A percentile compares a stretch with the other conserved stretches of the same genome.
phyloP scores from a whole-genome alignment of 371 early-diverging fungal species.

The Racocetra persica region DNA sequence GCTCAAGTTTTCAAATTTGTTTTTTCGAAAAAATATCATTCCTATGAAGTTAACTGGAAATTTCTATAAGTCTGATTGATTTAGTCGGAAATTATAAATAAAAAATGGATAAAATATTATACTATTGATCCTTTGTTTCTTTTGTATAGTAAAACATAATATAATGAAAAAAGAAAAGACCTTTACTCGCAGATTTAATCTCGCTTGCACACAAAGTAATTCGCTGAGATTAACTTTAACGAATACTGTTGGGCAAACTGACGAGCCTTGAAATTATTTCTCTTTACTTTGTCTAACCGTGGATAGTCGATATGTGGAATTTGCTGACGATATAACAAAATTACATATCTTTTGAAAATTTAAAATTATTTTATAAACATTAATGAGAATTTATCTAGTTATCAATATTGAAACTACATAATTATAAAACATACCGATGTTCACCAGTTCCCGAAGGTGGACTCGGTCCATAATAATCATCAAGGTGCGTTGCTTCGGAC shows the following conservation, averaged over 20 bases:
- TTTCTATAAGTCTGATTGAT: too few species aligned
- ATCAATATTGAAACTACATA: too few species aligned
- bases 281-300: neutral
- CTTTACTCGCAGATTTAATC: neutral
- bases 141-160: too few species aligned
- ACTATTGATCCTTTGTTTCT: too few species aligned
- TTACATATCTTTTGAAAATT: constrained; percentile 31
- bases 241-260: constrained; percentile 57
- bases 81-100: too few species aligned
- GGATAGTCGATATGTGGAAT: constrained; percentile 45
- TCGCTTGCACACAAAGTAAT: constrained; percentile 62
- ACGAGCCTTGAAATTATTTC: constrained; percentile 56
- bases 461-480: constrained; percentile 64
- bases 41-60: too few species aligned
- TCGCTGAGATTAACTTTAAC: constrained; percentile 61
- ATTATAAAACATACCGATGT: constrained; percentile 61
- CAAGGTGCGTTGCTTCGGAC: constrained; percentile 52
- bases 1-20: too few species aligned
- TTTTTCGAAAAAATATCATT: too few species aligned
- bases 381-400: too few species aligned
- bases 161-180: too few species aligned
- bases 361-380: too few species aligned
- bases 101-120: too few species aligned
- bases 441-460: constrained; percentile 63
- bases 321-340: constrained; percentile 66